Conservation (phyloP, 345 rosid species). For the Salix suchowensis region DNA sequence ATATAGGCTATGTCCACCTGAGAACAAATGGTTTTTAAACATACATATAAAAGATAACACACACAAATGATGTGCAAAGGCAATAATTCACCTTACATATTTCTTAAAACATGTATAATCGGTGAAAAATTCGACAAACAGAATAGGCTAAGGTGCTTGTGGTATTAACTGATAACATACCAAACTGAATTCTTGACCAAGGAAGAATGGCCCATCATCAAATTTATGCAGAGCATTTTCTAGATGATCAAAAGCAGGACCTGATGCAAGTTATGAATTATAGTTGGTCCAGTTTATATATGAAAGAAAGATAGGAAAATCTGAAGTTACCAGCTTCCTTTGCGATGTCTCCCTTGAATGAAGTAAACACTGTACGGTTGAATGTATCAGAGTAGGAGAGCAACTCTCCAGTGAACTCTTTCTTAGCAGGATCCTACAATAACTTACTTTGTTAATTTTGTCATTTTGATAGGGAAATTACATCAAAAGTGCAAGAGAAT, state of each 20-base stretch:
- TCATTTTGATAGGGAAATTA: background rate
- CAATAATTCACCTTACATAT: background rate
- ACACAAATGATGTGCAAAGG: background rate
- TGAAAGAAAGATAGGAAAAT: background rate
- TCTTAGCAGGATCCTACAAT: constrained; percentile 63
- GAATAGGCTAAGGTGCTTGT: background rate
- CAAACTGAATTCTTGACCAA: constrained; percentile 64
- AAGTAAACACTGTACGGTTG: constrained; percentile 23
- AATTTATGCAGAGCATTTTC: constrained; percentile 63
- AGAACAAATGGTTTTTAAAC: background rate
- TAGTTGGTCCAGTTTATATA: background rate
- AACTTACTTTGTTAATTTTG: constrained; percentile 7
- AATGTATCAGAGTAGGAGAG: constrained; percentile 56
- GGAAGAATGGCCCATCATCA: constrained; percentile 86
- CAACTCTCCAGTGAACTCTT: constrained; percentile 59
- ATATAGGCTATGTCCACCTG: constrained; percentile 78
- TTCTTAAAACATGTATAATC: background rate
- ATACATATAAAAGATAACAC: background rate
- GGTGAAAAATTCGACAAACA: background rate
- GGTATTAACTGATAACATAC: constrained; percentile 23
- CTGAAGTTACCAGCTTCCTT: constrained; percentile 49
- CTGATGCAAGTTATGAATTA: constrained; percentile 35
- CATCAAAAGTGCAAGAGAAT: background rate
- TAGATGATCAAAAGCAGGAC: constrained; percentile 61
- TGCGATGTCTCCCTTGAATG: constrained; percentile 60